Conservation (phyloP, 1,139 yeast species). For the Magnusiomyces paraingens region DNA sequence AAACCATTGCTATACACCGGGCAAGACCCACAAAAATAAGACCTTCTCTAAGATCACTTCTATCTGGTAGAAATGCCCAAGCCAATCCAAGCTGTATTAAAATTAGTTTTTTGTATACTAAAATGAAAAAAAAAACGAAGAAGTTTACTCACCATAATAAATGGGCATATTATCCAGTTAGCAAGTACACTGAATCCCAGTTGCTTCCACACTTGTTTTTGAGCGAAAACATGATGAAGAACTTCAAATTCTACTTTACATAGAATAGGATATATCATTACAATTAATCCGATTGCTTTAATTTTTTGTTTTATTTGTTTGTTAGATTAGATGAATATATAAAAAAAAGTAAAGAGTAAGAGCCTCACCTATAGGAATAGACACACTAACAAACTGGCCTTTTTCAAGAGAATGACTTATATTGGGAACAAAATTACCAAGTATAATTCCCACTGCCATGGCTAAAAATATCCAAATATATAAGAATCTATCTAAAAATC, state of each 20-base stretch:
- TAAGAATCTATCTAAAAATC: constrained; percentile 25
- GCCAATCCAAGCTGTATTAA: constrained; percentile 37
- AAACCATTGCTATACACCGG: constrained; percentile 59
- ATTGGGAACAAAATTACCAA: constrained; percentile 29
- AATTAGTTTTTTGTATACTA: too few species aligned
- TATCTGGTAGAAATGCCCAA: constrained; percentile 48
- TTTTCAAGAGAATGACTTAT: constrained; percentile 22
- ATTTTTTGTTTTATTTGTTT: neutral
- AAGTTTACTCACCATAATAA: constrained; percentile 41
- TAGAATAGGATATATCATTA: constrained; percentile 56
- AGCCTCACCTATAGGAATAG: constrained; percentile 38
- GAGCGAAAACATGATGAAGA: constrained; percentile 26
- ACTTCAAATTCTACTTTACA: constrained; percentile 50
- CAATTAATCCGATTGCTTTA: constrained; percentile 43
- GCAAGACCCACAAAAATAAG: constrained; percentile 56
- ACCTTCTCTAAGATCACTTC: constrained; percentile 46
- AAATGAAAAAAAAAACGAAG: too few species aligned
- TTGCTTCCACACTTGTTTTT: constrained; percentile 31
- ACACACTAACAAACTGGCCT: constrained; percentile 29
- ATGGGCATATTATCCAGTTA: constrained; percentile 55
- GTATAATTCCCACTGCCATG: constrained; percentile 29
- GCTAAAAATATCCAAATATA: constrained; percentile 30
- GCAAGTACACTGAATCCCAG: constrained; percentile 40
- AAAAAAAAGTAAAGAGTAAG: too few species aligned
- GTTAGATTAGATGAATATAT: too few species aligned